Conservation (phyloP, 1,284 basidiomycete genomes). For the Sphagnurus paluster region DNA sequence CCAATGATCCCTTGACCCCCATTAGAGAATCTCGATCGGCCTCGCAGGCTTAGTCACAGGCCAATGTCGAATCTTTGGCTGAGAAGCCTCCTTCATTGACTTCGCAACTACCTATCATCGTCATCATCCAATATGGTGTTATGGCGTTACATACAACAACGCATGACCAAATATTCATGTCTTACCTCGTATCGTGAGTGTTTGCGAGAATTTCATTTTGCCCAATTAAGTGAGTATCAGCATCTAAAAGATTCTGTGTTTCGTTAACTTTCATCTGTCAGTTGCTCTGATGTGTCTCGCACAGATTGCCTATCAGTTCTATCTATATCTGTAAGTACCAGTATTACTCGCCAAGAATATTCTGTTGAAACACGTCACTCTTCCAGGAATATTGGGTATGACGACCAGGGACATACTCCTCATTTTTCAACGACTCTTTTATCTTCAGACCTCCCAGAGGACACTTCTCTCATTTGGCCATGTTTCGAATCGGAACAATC, state of each 20-base stretch:
- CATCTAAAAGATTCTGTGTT: conserved; percentile 16
- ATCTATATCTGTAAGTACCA: conserved; percentile 77
- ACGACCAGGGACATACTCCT: too few relatives aligned
- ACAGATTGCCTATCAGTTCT: conserved; percentile 80
- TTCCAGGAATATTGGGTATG: conserved; percentile 47
- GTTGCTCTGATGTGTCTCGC: conserved; percentile 81
- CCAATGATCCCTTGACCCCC: conserved; percentile 45
- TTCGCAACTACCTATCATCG: conserved; percentile 65
- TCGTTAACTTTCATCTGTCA: conserved; percentile 33
- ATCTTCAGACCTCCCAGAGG: conserved; percentile 60
- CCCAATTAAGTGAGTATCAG: conserved; percentile 65
- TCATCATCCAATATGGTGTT: conserved; percentile 80
- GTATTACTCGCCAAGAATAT: conserved; percentile 5
- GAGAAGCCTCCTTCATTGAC: conserved; percentile 60
- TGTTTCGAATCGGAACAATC: conserved; percentile 79
- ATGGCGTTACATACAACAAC: conserved; percentile 81
- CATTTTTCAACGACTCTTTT: conserved; percentile 6
- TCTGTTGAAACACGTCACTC: conserved; percentile 6
- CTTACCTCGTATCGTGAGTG: conserved; percentile 79
- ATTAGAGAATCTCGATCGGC: conserved; percentile 47
- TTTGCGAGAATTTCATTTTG: conserved; percentile 50
- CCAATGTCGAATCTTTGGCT: conserved; percentile 38
- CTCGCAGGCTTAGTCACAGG: conserved; percentile 23
- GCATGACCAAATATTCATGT: conserved; percentile 83
- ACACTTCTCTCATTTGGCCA: conserved; percentile 79